Conservation (phyloP, 2,329 filamentous ascomycete species). For the Aureobasidium musti region DNA sequence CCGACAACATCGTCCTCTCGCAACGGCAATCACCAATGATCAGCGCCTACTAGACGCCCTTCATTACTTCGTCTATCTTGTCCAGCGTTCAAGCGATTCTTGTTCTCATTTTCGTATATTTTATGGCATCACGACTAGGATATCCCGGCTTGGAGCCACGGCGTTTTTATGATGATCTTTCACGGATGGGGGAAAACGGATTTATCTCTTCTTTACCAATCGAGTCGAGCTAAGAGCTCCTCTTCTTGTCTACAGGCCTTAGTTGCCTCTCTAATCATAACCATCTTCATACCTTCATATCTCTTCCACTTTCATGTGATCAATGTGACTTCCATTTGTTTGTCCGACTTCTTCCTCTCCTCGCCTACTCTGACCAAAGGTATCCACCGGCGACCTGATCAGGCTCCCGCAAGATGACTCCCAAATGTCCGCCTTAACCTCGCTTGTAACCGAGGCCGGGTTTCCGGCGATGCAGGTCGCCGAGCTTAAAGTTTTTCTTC, state of each 20-base stretch:
- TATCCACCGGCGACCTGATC: neutral
- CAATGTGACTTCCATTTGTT: neutral
- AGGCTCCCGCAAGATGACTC: neutral
- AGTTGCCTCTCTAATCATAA: slow-evolving; percentile 21
- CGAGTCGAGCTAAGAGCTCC: slow-evolving; percentile 23
- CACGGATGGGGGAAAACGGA: neutral
- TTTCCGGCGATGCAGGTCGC: slow-evolving; percentile 13
- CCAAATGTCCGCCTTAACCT: slow-evolving; percentile 16
- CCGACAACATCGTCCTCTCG: slow-evolving; percentile 22
- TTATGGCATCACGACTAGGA: slow-evolving; percentile 26
- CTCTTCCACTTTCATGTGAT: neutral
- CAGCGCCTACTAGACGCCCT: slow-evolving; percentile 28
- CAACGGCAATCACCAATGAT: slow-evolving; percentile 27
- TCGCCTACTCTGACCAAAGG: neutral
- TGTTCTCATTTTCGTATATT: neutral
- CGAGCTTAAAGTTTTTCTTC: slow-evolving; percentile 17
- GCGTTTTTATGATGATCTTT: slow-evolving; percentile 23
- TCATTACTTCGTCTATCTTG: slow-evolving; percentile 18
- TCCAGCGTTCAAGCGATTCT: slow-evolving; percentile 27
- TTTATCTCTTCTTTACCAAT: slow-evolving; percentile 19
- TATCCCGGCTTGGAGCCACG: slow-evolving; percentile 27
- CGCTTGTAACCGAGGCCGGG: slow-evolving; percentile 22
- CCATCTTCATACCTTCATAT: slow-evolving; percentile 15
- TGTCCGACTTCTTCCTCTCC: neutral
- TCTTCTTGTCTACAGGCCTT: slow-evolving; percentile 11